Percentiles rank a stretch among this genome's conserved stretches.
Conservation (phyloP, 2,329 filamentous ascomycete species). For the Cadophora sp. region DNA sequence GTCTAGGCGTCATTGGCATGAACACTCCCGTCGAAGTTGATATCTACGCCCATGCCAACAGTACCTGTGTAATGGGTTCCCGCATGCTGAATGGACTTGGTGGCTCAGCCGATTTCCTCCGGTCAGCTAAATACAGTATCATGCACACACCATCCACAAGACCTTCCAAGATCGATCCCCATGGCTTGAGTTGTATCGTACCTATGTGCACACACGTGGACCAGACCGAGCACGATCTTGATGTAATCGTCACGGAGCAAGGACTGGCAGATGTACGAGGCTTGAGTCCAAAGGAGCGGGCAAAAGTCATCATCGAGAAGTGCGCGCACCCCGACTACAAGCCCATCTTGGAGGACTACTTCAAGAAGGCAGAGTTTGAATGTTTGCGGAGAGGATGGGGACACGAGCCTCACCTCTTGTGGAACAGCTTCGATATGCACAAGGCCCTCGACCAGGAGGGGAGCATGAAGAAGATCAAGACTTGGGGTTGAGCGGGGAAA, state of each 20-base stretch:
- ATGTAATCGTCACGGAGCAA: slow-evolving; percentile 79
- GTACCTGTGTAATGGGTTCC: slow-evolving; percentile 85
- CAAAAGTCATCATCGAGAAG: slow-evolving; percentile 84
- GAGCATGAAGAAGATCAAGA: slow-evolving; percentile 68
- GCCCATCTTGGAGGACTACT: slow-evolving; percentile 82
- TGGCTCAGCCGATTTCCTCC: slow-evolving; percentile 82
- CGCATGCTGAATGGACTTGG: slow-evolving; percentile 89
- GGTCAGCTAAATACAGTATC: slow-evolving; percentile 82
- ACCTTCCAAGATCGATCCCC: slow-evolving; percentile 81
- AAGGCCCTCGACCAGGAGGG: slow-evolving; percentile 81
- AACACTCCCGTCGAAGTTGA: slow-evolving; percentile 95
- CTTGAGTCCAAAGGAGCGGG: slow-evolving; percentile 78
- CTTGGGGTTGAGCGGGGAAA: slow-evolving; percentile 40
- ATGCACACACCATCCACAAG: slow-evolving; percentile 90
- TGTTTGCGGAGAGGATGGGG: slow-evolving; percentile 87
- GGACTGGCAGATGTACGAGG: slow-evolving; percentile 87
- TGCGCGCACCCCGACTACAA: slow-evolving; percentile 86
- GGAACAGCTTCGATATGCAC: slow-evolving; percentile 89
- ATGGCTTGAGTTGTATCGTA: slow-evolving; percentile 86
- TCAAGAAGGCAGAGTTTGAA: slow-evolving; percentile 85
- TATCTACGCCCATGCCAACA: slow-evolving; percentile 94
- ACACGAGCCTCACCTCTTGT: slow-evolving; percentile 87
- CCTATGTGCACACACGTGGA: slow-evolving; percentile 93
- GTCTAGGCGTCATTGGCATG: slow-evolving; percentile 90
- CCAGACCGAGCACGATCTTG: slow-evolving; percentile 91